Conservation (phyloP, 2,329 filamentous ascomycete genomes). For the Fulvia fulva region DNA sequence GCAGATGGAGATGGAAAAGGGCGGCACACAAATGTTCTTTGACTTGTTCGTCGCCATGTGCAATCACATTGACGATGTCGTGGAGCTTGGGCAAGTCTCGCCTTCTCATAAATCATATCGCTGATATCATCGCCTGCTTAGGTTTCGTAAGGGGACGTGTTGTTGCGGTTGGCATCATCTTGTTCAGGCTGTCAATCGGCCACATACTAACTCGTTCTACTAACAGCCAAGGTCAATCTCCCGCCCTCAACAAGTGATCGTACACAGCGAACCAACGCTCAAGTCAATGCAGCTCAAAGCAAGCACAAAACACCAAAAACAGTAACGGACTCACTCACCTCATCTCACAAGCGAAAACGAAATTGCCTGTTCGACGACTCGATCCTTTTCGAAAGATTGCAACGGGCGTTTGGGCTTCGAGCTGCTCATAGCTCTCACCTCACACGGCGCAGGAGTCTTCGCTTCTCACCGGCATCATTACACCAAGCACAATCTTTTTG, state of each 20-base stretch:
- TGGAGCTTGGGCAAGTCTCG: slow-evolving; percentile 70
- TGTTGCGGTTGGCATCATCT: neutral
- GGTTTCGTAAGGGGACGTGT: slow-evolving; percentile 1
- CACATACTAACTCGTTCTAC: slow-evolving; percentile 4
- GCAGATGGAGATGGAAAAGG: slow-evolving; percentile 97
- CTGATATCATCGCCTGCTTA: neutral
- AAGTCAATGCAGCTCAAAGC: slow-evolving; percentile 11
- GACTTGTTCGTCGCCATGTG: slow-evolving; percentile 97
- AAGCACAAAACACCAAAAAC: neutral
- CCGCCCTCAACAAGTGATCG: slow-evolving; percentile 10
- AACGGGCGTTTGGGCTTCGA: slow-evolving; percentile 3
- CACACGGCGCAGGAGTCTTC: slow-evolving; percentile 9
- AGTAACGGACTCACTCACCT: slow-evolving; percentile 5
- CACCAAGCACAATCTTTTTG: slow-evolving; percentile 8
- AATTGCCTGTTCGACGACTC: slow-evolving; percentile 8
- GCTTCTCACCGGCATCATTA: slow-evolving; percentile 6
- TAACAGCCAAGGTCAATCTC: slow-evolving; percentile 6
- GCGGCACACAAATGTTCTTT: slow-evolving; percentile 85
- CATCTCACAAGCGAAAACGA: neutral
- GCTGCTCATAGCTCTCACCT: slow-evolving; percentile 11
- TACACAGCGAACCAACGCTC: neutral
- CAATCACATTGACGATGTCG: slow-evolving; percentile 95
- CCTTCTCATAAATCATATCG: slow-evolving; percentile 17
- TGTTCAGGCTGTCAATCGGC: neutral
- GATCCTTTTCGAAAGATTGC: slow-evolving; percentile 4